These are phyloP conservation scores for Royoungia palumana DNA, from an alignment of 768 basidiomycete species.

Conservation along the genomic window DNA sequence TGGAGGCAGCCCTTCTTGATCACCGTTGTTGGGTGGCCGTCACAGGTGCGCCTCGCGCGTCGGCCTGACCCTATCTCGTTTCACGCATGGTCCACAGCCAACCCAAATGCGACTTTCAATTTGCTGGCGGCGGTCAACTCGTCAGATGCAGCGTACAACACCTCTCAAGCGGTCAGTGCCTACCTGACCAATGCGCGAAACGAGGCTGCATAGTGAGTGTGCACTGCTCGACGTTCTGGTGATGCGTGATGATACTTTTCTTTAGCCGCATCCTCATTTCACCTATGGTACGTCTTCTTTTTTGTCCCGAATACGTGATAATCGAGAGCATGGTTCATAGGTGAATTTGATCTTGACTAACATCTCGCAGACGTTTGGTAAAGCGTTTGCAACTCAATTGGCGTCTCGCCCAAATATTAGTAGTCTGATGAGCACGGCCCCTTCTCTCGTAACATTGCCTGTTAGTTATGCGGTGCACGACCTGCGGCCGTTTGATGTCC, in stretches of 20 bases:
- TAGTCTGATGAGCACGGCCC: conserved; percentile 43
- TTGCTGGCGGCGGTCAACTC: conserved; percentile 36
- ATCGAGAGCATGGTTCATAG: conserved; percentile 10
- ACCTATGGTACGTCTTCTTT: conserved; percentile 4
- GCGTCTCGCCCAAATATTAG: conserved; percentile 28
- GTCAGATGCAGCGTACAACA: conserved; percentile 45
- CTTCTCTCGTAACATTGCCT: conserved; percentile 48
- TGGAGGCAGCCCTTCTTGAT: conserved; percentile 45
- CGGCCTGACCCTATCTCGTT: neutral
- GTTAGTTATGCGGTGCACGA: conserved; percentile 48
- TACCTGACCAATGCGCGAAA: conserved; percentile 50
- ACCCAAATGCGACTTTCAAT: conserved; percentile 37
- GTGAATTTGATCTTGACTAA: conserved; percentile 34
- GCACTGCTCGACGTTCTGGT: neutral
- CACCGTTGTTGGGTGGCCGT: conserved; percentile 55
- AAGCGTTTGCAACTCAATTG: conserved; percentile 31
- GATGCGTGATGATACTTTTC: conserved; percentile 3
- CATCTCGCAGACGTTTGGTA: conserved; percentile 35
- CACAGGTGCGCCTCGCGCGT: conserved; percentile 38
- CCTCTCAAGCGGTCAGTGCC: conserved; percentile 46
- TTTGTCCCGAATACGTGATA: neutral
- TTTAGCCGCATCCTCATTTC: conserved; percentile 19
- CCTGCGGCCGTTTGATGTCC: conserved; percentile 53
- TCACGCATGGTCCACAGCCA: conserved; percentile 32
- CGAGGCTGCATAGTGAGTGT: conserved; percentile 55